A percentile compares a stretch with the other conserved stretches of the same genome.
Evolutionary conservation across 2,329 filamentous ascomycete genomes (phyloP).

Genomic region (Magnaporthiopsis poae): DNA sequence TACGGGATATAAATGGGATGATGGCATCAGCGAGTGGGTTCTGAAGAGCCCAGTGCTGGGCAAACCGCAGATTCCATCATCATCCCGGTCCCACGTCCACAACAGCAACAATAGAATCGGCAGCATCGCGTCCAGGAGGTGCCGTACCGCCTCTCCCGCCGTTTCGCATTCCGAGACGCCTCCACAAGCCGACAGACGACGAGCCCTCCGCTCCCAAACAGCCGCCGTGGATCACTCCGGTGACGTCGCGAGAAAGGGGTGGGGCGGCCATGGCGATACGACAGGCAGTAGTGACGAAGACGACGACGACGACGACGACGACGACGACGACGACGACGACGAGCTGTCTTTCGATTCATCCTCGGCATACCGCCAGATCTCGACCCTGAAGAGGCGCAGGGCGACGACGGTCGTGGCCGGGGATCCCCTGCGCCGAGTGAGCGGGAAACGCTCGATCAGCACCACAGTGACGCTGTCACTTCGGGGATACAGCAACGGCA

Average conservation of each 20-base stretch:
- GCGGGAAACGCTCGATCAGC: not conserved
- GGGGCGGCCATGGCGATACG: not conserved
- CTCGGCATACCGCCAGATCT: not conserved
- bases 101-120: not conserved
- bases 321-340: not conserved
- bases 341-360: not conserved
- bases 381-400: conserved; percentile 3
- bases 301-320: not conserved
- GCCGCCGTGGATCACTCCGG: not conserved
- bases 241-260: not conserved
- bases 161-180: not conserved
- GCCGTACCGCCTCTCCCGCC: not conserved
- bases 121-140: not conserved
- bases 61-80: not conserved
- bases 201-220: not conserved
- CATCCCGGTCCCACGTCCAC: not conserved
- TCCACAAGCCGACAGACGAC: not conserved
- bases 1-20: conserved; percentile 25
- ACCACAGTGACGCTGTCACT: not conserved
- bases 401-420: not conserved
- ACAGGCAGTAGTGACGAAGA: not conserved
- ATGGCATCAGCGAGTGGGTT: conserved; percentile 30
- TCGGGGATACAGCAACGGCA: not conserved
- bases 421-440: not conserved
- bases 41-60: conserved; percentile 13